Percentiles rank a stretch among this genome's conserved stretches.
phyloP scores from a whole-genome alignment of 83 land plant species.

The Isoetes engelmannii region DNA sequence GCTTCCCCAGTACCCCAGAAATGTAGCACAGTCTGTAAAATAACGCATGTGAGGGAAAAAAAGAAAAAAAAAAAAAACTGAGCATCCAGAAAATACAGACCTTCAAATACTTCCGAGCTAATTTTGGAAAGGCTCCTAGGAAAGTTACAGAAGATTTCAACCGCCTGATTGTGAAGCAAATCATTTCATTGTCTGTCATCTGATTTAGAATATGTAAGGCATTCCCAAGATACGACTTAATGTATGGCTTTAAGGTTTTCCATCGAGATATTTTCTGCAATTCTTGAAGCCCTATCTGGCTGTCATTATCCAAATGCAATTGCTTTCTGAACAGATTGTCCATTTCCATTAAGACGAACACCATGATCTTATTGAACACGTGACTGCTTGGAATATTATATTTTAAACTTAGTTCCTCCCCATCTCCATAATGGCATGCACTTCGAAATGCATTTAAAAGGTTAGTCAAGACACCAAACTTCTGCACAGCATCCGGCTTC shows the following conservation, averaged over 20 bases:
- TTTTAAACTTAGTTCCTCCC: constrained; percentile 22
- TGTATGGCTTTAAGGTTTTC: constrained; percentile 49
- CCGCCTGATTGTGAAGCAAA: constrained; percentile 51
- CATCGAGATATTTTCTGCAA: constrained; percentile 48
- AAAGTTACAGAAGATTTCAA: constrained; percentile 62
- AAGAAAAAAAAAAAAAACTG: neutral
- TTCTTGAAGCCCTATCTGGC: constrained; percentile 36
- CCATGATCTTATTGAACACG: constrained; percentile 53
- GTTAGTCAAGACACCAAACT: constrained; percentile 42
- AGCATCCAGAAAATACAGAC: constrained; percentile 24
- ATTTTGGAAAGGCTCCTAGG: constrained; percentile 65
- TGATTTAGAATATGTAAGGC: constrained; percentile 62
- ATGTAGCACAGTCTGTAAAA: constrained; percentile 59
- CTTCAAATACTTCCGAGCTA: constrained; percentile 61
- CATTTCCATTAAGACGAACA: constrained; percentile 56
- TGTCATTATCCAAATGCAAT: constrained; percentile 40
- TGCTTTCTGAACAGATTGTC: constrained; percentile 50
- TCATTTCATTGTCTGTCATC: constrained; percentile 65
- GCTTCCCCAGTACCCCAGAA: constrained; percentile 81
- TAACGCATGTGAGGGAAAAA: neutral
- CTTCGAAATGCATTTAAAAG: constrained; percentile 64
- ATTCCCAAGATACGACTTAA: constrained; percentile 73
- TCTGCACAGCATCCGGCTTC: constrained; percentile 40
- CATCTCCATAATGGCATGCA: constrained; percentile 70
- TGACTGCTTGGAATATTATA: constrained; percentile 40